Conservation (phyloP, 2,329 filamentous ascomycete species). For the Pseudodiploospora longispora region DNA sequence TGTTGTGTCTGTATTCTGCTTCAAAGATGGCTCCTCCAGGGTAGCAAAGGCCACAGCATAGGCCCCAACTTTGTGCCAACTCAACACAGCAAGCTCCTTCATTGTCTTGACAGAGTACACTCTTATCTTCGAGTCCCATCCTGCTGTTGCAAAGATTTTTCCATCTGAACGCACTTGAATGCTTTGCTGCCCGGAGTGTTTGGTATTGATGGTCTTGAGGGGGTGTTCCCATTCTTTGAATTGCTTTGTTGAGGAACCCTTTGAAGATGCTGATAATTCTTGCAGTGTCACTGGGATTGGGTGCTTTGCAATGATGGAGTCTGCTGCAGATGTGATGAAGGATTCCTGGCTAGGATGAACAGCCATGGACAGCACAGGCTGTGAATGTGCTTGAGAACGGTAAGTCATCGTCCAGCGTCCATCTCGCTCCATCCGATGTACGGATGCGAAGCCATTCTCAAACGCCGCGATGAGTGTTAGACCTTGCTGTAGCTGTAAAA, state of each 20-base stretch:
- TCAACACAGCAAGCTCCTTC: conserved; percentile 82
- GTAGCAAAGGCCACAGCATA: conserved; percentile 70
- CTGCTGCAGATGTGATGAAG: conserved; percentile 76
- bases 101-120: conserved; percentile 76
- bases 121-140: conserved; percentile 78
- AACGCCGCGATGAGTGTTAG: conserved; percentile 69
- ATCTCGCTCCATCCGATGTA: conserved; percentile 44
- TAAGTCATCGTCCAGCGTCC: conserved; percentile 49
- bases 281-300: conserved; percentile 41
- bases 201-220: conserved; percentile 62
- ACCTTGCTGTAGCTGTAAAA: conserved; percentile 43
- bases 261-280: conserved; percentile 10
- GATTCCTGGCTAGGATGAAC: conserved; percentile 40
- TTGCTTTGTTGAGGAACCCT: conserved; percentile 6
- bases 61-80: conserved; percentile 87
- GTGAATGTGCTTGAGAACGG: conserved; percentile 58
- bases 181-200: conserved; percentile 83
- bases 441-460: conserved; percentile 71
- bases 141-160: conserved; percentile 78
- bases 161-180: conserved; percentile 71
- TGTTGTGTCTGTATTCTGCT: neutral
- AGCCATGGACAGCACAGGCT: conserved; percentile 73
- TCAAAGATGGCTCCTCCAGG: conserved; percentile 16
- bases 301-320: conserved; percentile 71
- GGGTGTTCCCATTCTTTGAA: conserved; percentile 35